Evolutionary conservation across 164 flowering plant genomes (phyloP).

Genomic region (Kingdonia uniflora): DNA sequence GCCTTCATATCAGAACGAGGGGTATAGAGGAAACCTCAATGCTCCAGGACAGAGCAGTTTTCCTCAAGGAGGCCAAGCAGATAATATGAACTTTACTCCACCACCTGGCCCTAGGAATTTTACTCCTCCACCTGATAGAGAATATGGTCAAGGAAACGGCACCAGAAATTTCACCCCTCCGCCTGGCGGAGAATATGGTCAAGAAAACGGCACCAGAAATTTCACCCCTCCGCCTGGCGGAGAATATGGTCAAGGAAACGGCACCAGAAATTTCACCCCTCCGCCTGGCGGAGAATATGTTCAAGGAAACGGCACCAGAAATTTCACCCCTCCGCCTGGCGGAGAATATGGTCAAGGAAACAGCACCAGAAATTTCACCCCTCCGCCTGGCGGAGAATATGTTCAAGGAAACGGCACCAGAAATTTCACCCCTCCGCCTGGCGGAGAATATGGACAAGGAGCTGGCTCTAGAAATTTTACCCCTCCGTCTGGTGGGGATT

Average conservation of each 20-base stretch:
- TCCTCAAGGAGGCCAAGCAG: constrained; percentile 17
- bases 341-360: too few relatives aligned
- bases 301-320: too few relatives aligned
- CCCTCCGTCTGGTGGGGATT: too few relatives aligned
- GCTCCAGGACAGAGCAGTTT: constrained; percentile 24
- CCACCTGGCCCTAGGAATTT: constrained; percentile 1
- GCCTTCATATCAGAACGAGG: constrained; percentile 18
- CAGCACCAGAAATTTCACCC: too few relatives aligned
- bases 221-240: constrained; percentile 12
- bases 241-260: background rate
- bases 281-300: constrained; percentile 4
- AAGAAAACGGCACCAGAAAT: background rate
- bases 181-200: constrained; percentile 2
- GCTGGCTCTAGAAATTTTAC: too few relatives aligned
- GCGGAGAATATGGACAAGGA: too few relatives aligned
- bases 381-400: too few relatives aligned
- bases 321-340: too few relatives aligned
- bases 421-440: too few relatives aligned
- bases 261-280: constrained; percentile 7
- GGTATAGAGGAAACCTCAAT: constrained; percentile 20
- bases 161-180: constrained; percentile 7
- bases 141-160: constrained; percentile 1
- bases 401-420: too few relatives aligned
- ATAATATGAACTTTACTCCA: constrained; percentile 21
- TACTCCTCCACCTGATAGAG: constrained; percentile 13